Evolutionary conservation across 495 filamentous ascomycete genomes (phyloP), one percentile per base, ranked within the genome.

Genomic region (Parathielavia hyrcaniae): DNA sequence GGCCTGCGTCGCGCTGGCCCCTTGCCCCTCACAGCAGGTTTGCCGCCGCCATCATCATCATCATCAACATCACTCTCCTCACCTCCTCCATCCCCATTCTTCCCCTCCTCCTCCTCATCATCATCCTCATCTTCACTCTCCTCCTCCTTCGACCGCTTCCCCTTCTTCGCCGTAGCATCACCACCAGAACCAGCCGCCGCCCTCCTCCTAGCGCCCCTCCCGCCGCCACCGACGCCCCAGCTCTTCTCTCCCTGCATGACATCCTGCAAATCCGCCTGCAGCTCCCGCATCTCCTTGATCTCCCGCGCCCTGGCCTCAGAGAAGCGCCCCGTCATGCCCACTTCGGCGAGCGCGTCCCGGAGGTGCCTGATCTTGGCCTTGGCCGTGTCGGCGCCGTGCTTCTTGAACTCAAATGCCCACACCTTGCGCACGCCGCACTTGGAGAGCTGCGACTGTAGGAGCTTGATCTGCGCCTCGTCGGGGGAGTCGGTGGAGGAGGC

Each of bases 361-460:
- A 97, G 80, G 70, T 95, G 90, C 55, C 74, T 73, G 57, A 97
- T 90, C 75, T 96, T 97, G 10, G 81, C 88, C 62, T 85, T 88
- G 14, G 80, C 32, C 10, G 56, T 68, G 26, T 80, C 71, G 41
- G 75, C 69, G 14, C 86, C 89, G 46, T 83, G 86, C 67, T 83
- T 87, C 60, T 88, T 86, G 50, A 98, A 79, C 72, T 96, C 89
- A 55, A 85, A 82, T 39, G 77, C 77, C 93, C 95, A 98, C 61
- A 97, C 81, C 67, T 97, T 97, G 35, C 90, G 88, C 48, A 98
- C 83, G 45, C 93, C 93, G 65, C 93, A 98, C 74, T 96, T 97
- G 43, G 87, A 64, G 32, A 98, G 79, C 72, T 90, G 90, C 20
- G 82, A 81, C 72, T 98, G 93, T 16, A 98, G 79, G n/a, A 83